Evolutionary conservation across 2,329 filamentous ascomycete genomes (phyloP), one percentile per base, ranked within the genome.

Genomic region (Hymenotorrendiella dingleyae): DNA sequence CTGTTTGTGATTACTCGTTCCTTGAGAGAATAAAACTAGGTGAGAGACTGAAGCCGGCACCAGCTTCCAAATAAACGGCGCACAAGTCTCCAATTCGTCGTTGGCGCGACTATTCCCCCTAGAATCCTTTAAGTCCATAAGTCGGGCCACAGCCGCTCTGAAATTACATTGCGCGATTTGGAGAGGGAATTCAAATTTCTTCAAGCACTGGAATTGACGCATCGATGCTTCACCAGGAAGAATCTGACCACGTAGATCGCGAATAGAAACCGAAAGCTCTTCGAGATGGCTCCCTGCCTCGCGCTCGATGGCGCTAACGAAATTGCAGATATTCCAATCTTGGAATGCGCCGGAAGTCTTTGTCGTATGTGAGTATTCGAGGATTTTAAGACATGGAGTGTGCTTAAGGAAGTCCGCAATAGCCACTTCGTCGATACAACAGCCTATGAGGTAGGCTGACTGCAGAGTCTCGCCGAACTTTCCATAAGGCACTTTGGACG

Each of bases 241-340:
- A 20, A 41, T 36, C 6, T 26, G 37, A 33, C 43, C 36, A 14
- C 21, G 36, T 35, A 44, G 22, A 29, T 46, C 40, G 20, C 11
- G 4, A 11, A 46, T 36, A 8, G 26, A 19, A 19, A 47, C 22
- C 17, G 44, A 49, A 44, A 49, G 44, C 22, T 46, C 24, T 19
- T 38, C 41, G 19, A 45, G 40, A 24, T 45, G 30, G 16, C 33
- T 42, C 32, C 38, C 38, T 2, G 37, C 35, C 36, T 42, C 34
- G 20, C 38, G 43, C 36, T 34, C 41, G 39, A 49, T 32, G 26
- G 41, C 41, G 8, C 22, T 42, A 28, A 49, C 24, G 29, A 47
- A 47, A 19, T 47, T 47, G 43, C 43, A 47, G 24, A 48, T 45
- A 21, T 48, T 30, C 46, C 46, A 48, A 27, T 48, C 42, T 10